Evolutionary conservation across 225 moss, liverwort and hornwort species (phyloP).

Genomic region (Polytrichum formosum): DNA sequence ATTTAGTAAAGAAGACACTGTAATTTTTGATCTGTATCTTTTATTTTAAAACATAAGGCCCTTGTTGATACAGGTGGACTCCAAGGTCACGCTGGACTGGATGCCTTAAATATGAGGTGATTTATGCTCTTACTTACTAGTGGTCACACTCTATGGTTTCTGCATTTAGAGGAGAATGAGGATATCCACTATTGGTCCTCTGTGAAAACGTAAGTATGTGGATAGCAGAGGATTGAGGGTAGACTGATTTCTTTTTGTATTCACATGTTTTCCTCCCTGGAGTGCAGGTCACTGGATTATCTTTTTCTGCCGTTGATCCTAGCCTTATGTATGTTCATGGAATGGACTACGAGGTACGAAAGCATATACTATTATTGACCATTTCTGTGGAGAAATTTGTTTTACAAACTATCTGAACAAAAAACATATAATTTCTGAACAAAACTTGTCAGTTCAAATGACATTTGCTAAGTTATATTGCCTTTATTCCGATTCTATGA

Average conservation of each 20-base stretch:
- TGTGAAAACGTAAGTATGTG: too few species aligned
- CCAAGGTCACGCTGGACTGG: slow-evolving; percentile 74
- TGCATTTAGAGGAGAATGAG: too few species aligned
- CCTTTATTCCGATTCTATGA: too few species aligned
- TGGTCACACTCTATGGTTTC: too few species aligned
- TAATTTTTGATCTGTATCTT: neutral
- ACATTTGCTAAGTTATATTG: too few species aligned
- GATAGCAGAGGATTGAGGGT: too few species aligned
- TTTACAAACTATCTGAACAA: neutral
- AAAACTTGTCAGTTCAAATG: neutral
- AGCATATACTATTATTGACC: too few species aligned
- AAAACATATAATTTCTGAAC: neutral
- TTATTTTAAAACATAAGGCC: neutral
- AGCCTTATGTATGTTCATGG: slow-evolving; percentile 75
- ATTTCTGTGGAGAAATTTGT: too few species aligned
- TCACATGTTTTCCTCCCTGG: neutral
- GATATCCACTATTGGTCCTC: too few species aligned
- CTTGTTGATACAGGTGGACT: slow-evolving; percentile 58
- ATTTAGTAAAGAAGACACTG: too few species aligned
- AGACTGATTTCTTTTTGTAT: too few species aligned
- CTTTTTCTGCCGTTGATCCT: slow-evolving; percentile 68
- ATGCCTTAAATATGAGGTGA: slow-evolving; percentile 83
- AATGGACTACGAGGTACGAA: slow-evolving; percentile 74
- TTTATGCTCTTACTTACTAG: neutral
- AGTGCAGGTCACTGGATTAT: slow-evolving; percentile 68